Evolutionary conservation across 352 stramenopile species (phyloP), one percentile per base, ranked within the genome.

Genomic region (Phytopythium helicoides): DNA sequence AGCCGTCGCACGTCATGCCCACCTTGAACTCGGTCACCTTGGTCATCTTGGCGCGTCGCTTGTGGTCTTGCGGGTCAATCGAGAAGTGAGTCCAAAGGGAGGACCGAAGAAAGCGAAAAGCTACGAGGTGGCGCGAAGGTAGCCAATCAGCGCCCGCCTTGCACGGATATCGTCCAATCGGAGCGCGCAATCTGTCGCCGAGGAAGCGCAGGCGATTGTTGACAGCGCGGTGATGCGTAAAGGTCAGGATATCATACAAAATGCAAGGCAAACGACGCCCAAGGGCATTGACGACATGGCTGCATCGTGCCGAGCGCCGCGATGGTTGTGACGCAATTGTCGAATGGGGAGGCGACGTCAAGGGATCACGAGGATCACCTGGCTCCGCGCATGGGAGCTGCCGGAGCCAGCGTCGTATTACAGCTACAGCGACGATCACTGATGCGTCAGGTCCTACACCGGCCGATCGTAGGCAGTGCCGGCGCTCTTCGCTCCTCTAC

Each of bases 1-100:
- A 96, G 70, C 85, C 87, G 28, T 92, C 84, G 76, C 87, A 96
- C 36, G 82, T 92, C 86, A 95, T 95, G 63, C 84, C 82, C 52
- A 94, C 86, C 70, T 92, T 94, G 73, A 95, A 96, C 52, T 92
- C 82, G n/a, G 78, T 90, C 53, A 80, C 70, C 39, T 80, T 79
- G 25, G 68, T 40, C 78, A 88, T 92, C 25, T 44, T 66, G 11
- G 8, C 6, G 5, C 25, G 3, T 60, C 50, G 31, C 21, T 54
- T n/a, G 54, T 22, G 39, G 46, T 69, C 42, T 35, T n/a, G 46
- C 34, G 7, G 38, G 60, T 50, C 25, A 53, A 71, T 76, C 75
- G 44, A 23, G 62, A 59, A 62, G 34, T 58, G 52, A 46, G 26
- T 37, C 33, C n/a, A 18, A 19, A 35, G 14, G 21, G 26, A 15